These are phyloP conservation scores for Sclerotiophoma versabilis DNA, from an alignment of 2,329 filamentous ascomycete genomes.

Conservation along the genomic window DNA sequence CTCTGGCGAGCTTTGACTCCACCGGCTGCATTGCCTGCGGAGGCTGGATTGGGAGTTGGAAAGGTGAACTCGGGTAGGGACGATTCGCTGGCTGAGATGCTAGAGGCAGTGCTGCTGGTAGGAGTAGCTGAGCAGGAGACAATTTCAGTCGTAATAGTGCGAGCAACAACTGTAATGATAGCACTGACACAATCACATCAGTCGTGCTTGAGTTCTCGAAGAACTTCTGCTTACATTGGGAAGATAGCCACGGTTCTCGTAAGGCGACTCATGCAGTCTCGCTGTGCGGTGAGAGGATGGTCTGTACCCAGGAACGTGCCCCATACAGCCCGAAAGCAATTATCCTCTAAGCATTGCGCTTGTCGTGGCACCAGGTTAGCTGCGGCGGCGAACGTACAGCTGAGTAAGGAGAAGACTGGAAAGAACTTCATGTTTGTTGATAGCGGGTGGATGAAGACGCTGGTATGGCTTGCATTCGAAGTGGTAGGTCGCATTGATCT, in stretches of 20 bases:
- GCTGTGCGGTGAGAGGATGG: constrained; percentile 22
- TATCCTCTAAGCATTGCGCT: constrained; percentile 26
- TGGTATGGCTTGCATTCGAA: neutral
- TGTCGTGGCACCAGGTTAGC: constrained; percentile 28
- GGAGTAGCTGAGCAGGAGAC: neutral
- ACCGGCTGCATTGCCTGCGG: neutral
- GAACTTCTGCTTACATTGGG: constrained; percentile 28
- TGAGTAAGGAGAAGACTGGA: constrained; percentile 15
- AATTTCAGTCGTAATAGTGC: constrained; percentile 1
- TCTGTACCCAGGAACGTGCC: constrained; percentile 21
- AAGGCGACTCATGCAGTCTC: constrained; percentile 33
- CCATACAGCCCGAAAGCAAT: constrained; percentile 39
- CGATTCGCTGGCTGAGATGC: neutral
- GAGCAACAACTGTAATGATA: constrained; percentile 16
- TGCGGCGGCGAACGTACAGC: constrained; percentile 21
- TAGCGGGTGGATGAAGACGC: constrained; percentile 1
- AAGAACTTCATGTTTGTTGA: constrained; percentile 36
- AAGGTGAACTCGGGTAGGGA: neutral
- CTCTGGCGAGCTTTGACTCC: constrained; percentile 1
- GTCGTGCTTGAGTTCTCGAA: neutral
- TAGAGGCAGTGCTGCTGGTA: neutral
- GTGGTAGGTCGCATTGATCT: neutral
- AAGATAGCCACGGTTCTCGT: constrained; percentile 36
- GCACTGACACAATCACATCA: neutral
- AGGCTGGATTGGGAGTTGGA: neutral